Evolutionary conservation across 768 basidiomycete genomes (phyloP).

Genomic region (Grammothele lineata): DNA sequence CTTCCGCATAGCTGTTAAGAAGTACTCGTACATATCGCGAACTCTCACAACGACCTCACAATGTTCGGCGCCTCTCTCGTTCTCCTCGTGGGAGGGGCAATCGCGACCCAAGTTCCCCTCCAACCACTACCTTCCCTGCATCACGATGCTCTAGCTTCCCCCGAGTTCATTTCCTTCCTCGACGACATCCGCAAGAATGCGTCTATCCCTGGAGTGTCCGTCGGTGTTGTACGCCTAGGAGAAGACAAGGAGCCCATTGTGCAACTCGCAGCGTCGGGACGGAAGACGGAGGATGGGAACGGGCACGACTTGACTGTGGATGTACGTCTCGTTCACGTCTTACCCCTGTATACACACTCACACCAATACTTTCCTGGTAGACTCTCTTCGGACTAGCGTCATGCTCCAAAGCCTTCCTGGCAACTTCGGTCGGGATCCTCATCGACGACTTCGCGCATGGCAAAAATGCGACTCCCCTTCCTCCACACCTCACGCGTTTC

Average conservation of each 20-base stretch:
- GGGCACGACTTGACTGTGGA: slow-evolving; percentile 11
- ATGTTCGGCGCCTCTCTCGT: too few species aligned
- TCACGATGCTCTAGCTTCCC: background rate
- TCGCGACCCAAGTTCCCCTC: too few species aligned
- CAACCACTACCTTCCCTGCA: too few species aligned
- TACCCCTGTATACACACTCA: too few species aligned
- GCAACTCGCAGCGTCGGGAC: slow-evolving; percentile 12
- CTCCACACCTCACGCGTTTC: slow-evolving; percentile 14
- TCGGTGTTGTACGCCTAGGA: slow-evolving; percentile 13
- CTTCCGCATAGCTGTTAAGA: too few species aligned
- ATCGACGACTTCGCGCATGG: slow-evolving; percentile 30
- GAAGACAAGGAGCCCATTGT: background rate
- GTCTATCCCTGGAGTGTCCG: slow-evolving; percentile 11
- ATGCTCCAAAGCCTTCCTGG: slow-evolving; percentile 29
- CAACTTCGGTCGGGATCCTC: slow-evolving; percentile 26
- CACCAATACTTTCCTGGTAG: slow-evolving; percentile 8
- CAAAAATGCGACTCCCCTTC: slow-evolving; percentile 23
- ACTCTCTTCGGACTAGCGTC: slow-evolving; percentile 29
- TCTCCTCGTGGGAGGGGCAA: too few species aligned
- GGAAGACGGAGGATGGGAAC: slow-evolving; percentile 11
- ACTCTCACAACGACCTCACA: too few species aligned
- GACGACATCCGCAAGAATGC: slow-evolving; percentile 7
- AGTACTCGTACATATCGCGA: too few species aligned
- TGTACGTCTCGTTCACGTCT: slow-evolving; percentile 3
- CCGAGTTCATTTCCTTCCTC: slow-evolving; percentile 8